Evolutionary conservation across 192 early-diverging fungal genomes (phyloP).

Genomic region (Backusella sp.): DNA sequence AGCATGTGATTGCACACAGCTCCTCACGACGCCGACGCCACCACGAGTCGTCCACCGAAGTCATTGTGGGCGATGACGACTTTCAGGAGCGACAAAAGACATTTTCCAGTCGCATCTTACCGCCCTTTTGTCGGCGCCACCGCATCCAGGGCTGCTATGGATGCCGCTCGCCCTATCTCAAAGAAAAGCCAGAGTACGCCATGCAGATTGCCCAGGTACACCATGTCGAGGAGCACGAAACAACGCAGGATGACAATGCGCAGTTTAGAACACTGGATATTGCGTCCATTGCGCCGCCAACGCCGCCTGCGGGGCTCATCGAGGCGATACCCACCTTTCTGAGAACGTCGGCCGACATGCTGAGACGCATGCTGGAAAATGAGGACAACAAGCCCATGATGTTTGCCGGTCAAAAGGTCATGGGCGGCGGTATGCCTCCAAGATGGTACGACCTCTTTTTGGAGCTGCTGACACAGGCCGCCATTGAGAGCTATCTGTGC

Average conservation of each 20-base stretch:
- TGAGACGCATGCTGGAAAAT: constrained; percentile 32
- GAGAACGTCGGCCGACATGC: constrained; percentile 46
- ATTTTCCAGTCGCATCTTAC: constrained; percentile 33
- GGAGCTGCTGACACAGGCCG: constrained; percentile 54
- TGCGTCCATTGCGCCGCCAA: neutral
- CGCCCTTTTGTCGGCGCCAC: constrained; percentile 44
- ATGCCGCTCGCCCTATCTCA: constrained; percentile 20
- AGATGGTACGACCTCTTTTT: constrained; percentile 55
- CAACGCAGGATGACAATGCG: neutral
- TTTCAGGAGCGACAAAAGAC: constrained; percentile 26
- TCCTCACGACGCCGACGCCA: constrained; percentile 34
- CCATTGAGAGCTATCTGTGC: constrained; percentile 51
- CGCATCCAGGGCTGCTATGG: constrained; percentile 40
- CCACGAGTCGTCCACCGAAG: constrained; percentile 1
- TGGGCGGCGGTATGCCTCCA: constrained; percentile 44
- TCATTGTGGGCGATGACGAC: constrained; percentile 1
- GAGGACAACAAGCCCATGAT: constrained; percentile 22
- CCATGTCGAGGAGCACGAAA: constrained; percentile 8
- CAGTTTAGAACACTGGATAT: constrained; percentile 4
- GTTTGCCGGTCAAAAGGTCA: constrained; percentile 38
- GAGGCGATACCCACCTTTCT: constrained; percentile 53
- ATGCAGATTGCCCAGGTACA: neutral
- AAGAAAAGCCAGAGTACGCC: constrained; percentile 6
- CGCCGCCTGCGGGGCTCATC: constrained; percentile 40
- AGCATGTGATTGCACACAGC: constrained; percentile 18